These are phyloP conservation scores for Pyrenophora teres DNA, from an alignment of 2,329 filamentous ascomycete genomes.

Conservation along the genomic window DNA sequence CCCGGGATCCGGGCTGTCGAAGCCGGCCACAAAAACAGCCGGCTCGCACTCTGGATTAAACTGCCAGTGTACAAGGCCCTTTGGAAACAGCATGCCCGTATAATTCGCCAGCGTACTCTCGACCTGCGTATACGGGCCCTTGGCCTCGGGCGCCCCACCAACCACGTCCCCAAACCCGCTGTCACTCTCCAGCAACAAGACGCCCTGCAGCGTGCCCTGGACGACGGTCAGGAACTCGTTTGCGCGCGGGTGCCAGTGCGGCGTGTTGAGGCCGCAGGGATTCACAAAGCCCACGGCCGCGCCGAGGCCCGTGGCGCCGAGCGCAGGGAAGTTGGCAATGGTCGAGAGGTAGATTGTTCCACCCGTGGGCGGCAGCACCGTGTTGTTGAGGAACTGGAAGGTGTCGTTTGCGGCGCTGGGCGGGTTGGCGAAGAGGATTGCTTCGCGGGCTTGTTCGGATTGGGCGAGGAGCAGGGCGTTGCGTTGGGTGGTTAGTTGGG, in stretches of 20 bases:
- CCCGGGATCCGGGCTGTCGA: conserved; percentile 47
- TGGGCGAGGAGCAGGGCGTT: conserved; percentile 23
- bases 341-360: conserved; percentile 59
- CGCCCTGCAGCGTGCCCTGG: conserved; percentile 42
- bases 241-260: conserved; percentile 49
- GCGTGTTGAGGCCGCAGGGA: conserved; percentile 57
- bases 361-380: conserved; percentile 46
- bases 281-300: conserved; percentile 60
- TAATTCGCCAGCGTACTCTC: conserved; percentile 42
- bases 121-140: conserved; percentile 35
- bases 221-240: conserved; percentile 49
- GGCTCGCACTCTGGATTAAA: conserved; percentile 50
- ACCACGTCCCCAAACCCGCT: conserved; percentile 24
- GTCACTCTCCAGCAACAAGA: conserved; percentile 48
- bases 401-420: conserved; percentile 26
- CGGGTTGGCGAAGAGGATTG: conserved; percentile 23
- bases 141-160: conserved; percentile 19
- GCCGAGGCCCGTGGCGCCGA: conserved; percentile 57
- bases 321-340: conserved; percentile 62
- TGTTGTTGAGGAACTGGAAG: conserved; percentile 37
- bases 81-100: conserved; percentile 48
- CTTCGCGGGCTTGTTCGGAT: conserved; percentile 20
- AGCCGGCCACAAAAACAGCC: conserved; percentile 46
- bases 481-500: conserved; percentile 19
- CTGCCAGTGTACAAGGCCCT: conserved; percentile 50